Evolutionary conservation across 2,329 filamentous ascomycete genomes (phyloP), one percentile per base, ranked within the genome.

Genomic region (Graphilbum fragrans): DNA sequence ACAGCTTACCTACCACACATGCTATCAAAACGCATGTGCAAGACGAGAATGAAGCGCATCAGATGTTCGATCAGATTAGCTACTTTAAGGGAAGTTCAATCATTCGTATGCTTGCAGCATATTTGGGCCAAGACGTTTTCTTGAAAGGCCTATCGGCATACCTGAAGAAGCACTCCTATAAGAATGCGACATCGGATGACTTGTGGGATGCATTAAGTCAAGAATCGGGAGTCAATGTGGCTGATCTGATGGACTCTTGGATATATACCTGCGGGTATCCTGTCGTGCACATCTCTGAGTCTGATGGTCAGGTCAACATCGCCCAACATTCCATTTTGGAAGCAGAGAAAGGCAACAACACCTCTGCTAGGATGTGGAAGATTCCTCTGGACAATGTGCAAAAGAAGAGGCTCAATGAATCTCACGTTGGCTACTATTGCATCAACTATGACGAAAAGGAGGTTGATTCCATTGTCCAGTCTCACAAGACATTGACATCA

Each of bases 1-100:
- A 98, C 55, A 80, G 84, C 37, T 76, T 96, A 49, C 82, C 90
- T 37, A 84, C 86, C 35, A 94, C 86, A 38, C 90, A 98, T 60
- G 84, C 90, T 9, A 95, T 98, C 50, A 88, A 96, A 60, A 90
- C 96, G 6, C 85, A 86, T 1, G 90, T 96, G 23, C 80, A 80
- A 52, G 87, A 95, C 58, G 90, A 87, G 25, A 74, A 95, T 10
- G 90, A 95, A 52, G 86, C 96, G 49, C 92, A 95, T 59, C 92
- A 96, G 60, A 94, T 96, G 50, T 96, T 96, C 55, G 90, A 96
- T 59, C 76, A 81, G 57, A 96, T 96, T 62, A 93, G 84, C 62
- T 98, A 95, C 57, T 70, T 92, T 45, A 95, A 96, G 66, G 90
- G 92, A 22, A 93, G 86, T 64, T 94, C 88, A 2, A 85, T 90